phyloP scores from a whole-genome alignment of 371 early-diverging fungal species.

The Mortierella sp. region DNA sequence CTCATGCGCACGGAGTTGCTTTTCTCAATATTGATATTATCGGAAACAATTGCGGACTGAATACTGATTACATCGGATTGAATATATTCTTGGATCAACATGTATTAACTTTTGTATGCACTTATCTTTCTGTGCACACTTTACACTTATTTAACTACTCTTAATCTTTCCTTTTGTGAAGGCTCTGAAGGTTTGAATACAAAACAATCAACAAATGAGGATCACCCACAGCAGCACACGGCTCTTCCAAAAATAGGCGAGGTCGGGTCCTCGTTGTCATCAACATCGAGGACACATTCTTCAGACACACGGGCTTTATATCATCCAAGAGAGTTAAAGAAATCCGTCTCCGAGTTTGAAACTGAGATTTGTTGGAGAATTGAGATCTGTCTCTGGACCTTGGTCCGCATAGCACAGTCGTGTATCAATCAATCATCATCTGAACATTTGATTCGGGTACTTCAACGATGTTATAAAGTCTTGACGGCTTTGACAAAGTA shows the following conservation, averaged over 20 bases:
- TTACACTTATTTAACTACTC: not conserved
- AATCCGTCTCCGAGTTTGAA: constrained; percentile 36
- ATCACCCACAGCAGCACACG: constrained; percentile 19
- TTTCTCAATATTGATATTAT: not conserved
- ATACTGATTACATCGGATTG: constrained; percentile 18
- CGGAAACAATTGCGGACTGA: constrained; percentile 12
- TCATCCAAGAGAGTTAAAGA: constrained; percentile 7
- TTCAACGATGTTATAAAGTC: constrained; percentile 42
- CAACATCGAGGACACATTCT: not conserved
- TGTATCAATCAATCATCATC: constrained; percentile 36
- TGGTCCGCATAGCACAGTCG: constrained; percentile 46
- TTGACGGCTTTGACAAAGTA: constrained; percentile 47
- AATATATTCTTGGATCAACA: constrained; percentile 1
- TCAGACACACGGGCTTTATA: not conserved
- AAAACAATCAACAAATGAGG: constrained; percentile 19
- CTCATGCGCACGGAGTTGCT: not conserved
- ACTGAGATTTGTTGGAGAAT: constrained; percentile 49
- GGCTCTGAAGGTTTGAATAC: constrained; percentile 27
- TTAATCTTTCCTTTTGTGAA: constrained; percentile 2
- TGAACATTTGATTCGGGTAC: constrained; percentile 46
- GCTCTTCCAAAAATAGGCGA: not conserved
- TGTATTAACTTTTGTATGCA: constrained; percentile 7
- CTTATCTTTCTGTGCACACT: constrained; percentile 4
- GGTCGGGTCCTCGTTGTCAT: not conserved
- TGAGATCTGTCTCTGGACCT: constrained; percentile 48